Evolutionary conservation across 352 stramenopile genomes (phyloP), one percentile per base, ranked within the genome.

Genomic region (Globisporangium lucens): DNA sequence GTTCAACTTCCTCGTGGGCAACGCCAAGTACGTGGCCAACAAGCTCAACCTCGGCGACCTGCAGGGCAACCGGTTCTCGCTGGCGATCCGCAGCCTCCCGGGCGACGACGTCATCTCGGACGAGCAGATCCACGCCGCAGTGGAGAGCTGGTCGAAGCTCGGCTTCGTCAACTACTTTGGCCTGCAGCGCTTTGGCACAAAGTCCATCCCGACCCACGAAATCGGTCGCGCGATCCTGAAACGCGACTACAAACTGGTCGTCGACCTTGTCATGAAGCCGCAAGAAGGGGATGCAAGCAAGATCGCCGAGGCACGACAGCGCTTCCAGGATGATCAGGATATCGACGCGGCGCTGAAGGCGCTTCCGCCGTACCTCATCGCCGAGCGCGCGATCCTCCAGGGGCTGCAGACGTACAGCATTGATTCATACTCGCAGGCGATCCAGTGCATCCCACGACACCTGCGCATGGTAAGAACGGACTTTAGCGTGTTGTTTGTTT

Each of bases 121-220:
- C 49, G 72, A 80, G 0, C 70, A 87, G 17, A 75, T 96, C 57
- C 72, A 91, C 49, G 67, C 67, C n/a, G 86, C 85, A 0, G 82
- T 97, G 41, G 66, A 76, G 12, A 91, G 73, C 56, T 98, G 91
- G 87, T 70, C 75, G 5, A n/a, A 66, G 5, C 70, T 78, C 33
- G 97, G 97, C 7, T 99, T 99, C 75, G 96, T 99, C 70, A 99
- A 99, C 72, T 99, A 99, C 82, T 99, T 99, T 81, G 97, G 97
- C 3, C 85, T 99, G 58, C 97, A 99, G 81, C 85, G 95, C 72
- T 99, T 98, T 76, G 97, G 84, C 78, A 98, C 82, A 76, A 94
- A 87, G 47, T 89, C 82, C 66, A 97, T 93, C 82, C 89, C 79
- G 27, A 93, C 85, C 0, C 85, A 96, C 56, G 80, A 97, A 62